phyloP scores from a whole-genome alignment of 257 asterid genomes.

The Asclepias syriaca region DNA sequence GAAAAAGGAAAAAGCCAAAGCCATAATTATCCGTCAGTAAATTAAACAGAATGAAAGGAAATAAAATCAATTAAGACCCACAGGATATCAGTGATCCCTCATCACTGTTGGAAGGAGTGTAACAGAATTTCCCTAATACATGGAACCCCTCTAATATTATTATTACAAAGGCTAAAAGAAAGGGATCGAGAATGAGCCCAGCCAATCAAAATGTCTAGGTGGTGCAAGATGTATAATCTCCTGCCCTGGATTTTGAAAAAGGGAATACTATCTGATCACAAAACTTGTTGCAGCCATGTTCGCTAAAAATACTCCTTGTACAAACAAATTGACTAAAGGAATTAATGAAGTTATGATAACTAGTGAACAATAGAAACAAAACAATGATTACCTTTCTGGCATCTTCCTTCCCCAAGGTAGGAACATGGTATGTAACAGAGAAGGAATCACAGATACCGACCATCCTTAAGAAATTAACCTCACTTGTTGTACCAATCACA shows the following conservation, averaged over 20 bases:
- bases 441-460: constrained; percentile 79
- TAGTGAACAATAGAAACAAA: not conserved
- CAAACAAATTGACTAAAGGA: not conserved
- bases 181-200: not conserved
- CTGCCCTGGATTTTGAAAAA: not conserved
- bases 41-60: not conserved
- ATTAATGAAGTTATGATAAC: not conserved
- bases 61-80: not conserved
- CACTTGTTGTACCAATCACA: constrained; percentile 94
- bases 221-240: not conserved
- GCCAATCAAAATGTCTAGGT: not conserved
- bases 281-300: not conserved
- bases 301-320: not conserved
- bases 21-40: constrained; percentile 15
- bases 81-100: too few species aligned
- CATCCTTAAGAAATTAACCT: constrained; percentile 68
- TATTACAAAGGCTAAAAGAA: not conserved
- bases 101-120: too few species aligned
- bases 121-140: too few species aligned
- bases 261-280: not conserved
- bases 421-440: constrained; percentile 77
- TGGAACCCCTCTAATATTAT: too few species aligned
- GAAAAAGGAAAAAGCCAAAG: not conserved
- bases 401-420: constrained; percentile 76
- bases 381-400: constrained; percentile 57